Evolutionary conservation across 2,329 filamentous ascomycete species (phyloP).

Genomic region (Fusarium nisikadoi): DNA sequence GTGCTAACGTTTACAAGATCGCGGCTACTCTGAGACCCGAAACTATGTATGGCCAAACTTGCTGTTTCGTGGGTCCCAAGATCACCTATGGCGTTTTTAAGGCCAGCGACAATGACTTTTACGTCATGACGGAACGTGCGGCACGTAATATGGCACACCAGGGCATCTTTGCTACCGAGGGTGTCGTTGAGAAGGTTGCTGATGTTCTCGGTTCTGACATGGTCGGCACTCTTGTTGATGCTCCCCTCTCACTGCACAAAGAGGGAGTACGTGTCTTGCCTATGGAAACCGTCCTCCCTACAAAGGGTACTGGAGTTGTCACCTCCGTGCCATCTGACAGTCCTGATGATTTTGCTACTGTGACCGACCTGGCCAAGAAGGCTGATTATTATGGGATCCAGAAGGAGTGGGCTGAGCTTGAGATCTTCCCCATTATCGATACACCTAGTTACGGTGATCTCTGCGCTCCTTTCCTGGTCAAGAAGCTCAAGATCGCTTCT

Average conservation of each 20-base stretch:
- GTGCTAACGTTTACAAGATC: conserved; percentile 86
- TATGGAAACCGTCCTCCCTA: conserved; percentile 92
- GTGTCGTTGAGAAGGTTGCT: conserved; percentile 77
- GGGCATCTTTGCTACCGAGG: conserved; percentile 82
- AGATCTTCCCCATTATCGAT: conserved; percentile 88
- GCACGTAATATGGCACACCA: conserved; percentile 98
- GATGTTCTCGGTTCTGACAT: conserved; percentile 82
- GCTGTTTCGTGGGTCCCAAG: conserved; percentile 92
- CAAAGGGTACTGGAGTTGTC: conserved; percentile 96
- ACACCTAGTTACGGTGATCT: conserved; percentile 90
- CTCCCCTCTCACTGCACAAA: conserved; percentile 86
- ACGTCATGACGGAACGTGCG: conserved; percentile 83
- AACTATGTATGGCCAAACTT: conserved; percentile 98
- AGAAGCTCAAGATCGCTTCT: conserved; percentile 95
- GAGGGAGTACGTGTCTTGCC: conserved; percentile 88
- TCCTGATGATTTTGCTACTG: conserved; percentile 90
- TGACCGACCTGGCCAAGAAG: conserved; percentile 91
- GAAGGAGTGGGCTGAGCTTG: conserved; percentile 94
- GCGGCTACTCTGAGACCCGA: conserved; percentile 93
- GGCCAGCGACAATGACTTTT: conserved; percentile 81
- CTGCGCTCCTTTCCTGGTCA: conserved; percentile 83
- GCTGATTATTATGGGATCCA: conserved; percentile 95
- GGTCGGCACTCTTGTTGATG: conserved; percentile 88
- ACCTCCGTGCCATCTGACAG: conserved; percentile 96
- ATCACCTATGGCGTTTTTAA: conserved; percentile 92